These are phyloP conservation scores for Arachnopeziza araneosa DNA, from an alignment of 2,329 filamentous ascomycete genomes.

Conservation along the genomic window DNA sequence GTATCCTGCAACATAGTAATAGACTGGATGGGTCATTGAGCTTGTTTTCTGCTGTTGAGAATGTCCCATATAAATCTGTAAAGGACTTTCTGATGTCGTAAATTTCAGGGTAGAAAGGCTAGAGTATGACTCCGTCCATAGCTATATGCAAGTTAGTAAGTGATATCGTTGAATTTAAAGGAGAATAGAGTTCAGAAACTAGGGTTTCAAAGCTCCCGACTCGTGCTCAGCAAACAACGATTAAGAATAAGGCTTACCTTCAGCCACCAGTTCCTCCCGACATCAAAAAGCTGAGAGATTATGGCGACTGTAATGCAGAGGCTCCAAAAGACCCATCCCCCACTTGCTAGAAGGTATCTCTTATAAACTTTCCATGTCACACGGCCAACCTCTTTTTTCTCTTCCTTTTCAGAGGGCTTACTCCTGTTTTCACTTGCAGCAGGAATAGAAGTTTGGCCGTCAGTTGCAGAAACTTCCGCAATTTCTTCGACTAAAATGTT, in stretches of 20 bases:
- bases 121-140: background rate
- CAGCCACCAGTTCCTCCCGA: background rate
- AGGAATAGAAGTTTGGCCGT: constrained; percentile 39
- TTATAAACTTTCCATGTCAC: constrained; percentile 63
- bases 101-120: background rate
- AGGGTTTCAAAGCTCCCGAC: too few relatives aligned
- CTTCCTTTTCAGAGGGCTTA: constrained; percentile 51
- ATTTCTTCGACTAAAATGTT: constrained; percentile 29
- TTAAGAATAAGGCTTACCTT: background rate
- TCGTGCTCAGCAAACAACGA: too few relatives aligned
- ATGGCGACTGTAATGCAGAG: background rate
- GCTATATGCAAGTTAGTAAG: too few relatives aligned
- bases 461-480: constrained; percentile 46
- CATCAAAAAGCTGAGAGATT: background rate
- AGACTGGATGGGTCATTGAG: background rate
- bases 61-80: background rate
- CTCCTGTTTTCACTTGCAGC: constrained; percentile 44
- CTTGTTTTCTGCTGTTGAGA: background rate
- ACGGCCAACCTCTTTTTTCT: constrained; percentile 64
- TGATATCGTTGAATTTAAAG: too few relatives aligned
- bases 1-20: background rate
- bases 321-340: constrained; percentile 56
- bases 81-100: background rate
- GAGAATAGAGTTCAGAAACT: too few relatives aligned
- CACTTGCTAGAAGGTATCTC: constrained; percentile 61